A percentile compares a stretch with the other conserved stretches of the same genome.
phyloP scores from a whole-genome alignment of 1,284 basidiomycete genomes.

The Mycosarcoma mackinlayi region DNA sequence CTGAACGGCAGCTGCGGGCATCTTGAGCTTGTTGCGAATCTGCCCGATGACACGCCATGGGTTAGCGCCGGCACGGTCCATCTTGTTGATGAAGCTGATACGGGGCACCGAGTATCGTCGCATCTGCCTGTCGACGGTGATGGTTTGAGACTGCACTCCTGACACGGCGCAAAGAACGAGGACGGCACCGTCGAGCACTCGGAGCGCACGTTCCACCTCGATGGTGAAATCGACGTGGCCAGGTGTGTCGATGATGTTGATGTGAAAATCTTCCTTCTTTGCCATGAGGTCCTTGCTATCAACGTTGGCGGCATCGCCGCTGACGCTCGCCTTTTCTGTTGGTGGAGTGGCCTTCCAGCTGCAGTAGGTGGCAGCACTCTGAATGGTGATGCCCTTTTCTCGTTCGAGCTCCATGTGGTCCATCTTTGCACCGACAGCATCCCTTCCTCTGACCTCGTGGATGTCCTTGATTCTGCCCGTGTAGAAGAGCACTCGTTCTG shows the following conservation, averaged over 20 bases:
- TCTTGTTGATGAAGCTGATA: slow-evolving; percentile 98
- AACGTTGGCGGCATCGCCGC: slow-evolving; percentile 63
- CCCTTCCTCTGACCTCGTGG: slow-evolving; percentile 95
- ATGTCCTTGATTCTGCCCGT: slow-evolving; percentile 95
- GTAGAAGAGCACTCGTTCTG: slow-evolving; percentile 96
- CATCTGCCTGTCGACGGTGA: slow-evolving; percentile 99
- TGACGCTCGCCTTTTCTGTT: slow-evolving; percentile 65
- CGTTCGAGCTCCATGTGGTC: slow-evolving; percentile 99
- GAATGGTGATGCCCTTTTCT: slow-evolving; percentile 99
- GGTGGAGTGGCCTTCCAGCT: slow-evolving; percentile 83
- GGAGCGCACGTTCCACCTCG: slow-evolving; percentile 95
- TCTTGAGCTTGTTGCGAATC: slow-evolving; percentile 89
- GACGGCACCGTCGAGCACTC: slow-evolving; percentile 96
- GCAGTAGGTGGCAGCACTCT: slow-evolving; percentile 97
- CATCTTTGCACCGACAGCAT: slow-evolving; percentile 99
- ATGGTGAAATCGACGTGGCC: slow-evolving; percentile 99
- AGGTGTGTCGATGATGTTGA: slow-evolving; percentile 99
- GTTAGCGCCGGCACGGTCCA: slow-evolving; percentile 98
- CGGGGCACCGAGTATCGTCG: slow-evolving; percentile 91
- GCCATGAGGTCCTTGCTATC: slow-evolving; percentile 45
- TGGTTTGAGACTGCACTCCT: slow-evolving; percentile 98
- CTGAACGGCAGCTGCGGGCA: slow-evolving; percentile 94
- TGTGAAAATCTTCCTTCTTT: slow-evolving; percentile 80
- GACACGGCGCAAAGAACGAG: slow-evolving; percentile 96
- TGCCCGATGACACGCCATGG: slow-evolving; percentile 95